A percentile compares a stretch with the other conserved stretches of the same genome.
phyloP scores from a whole-genome alignment of 177 flowering plant species.

The Tripterygium wilfordii region DNA sequence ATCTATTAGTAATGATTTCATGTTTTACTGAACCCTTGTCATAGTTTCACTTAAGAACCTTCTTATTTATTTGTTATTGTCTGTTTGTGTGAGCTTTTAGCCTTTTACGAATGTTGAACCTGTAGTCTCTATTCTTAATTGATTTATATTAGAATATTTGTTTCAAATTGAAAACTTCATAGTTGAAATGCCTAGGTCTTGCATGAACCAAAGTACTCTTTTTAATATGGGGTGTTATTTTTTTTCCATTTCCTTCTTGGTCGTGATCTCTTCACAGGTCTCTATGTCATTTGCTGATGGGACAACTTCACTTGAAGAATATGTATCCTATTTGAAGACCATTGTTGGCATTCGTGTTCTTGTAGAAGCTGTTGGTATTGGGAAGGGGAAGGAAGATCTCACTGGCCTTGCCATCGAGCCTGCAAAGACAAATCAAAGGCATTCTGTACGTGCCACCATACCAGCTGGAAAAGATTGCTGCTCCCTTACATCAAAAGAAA shows the following conservation, averaged over 20 bases:
- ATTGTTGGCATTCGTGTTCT: constrained; percentile 50
- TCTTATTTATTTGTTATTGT: too few species aligned
- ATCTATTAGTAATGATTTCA: too few species aligned
- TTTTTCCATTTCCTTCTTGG: too few species aligned
- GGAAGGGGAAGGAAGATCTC: constrained; percentile 76
- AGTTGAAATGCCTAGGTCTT: neutral
- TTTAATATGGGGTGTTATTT: neutral
- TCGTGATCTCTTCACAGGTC: constrained; percentile 36
- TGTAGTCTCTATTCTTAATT: too few species aligned
- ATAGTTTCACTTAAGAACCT: too few species aligned
- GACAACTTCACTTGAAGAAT: constrained; percentile 49
- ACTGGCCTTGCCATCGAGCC: constrained; percentile 48
- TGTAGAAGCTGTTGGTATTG: constrained; percentile 69
- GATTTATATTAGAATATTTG: too few species aligned
- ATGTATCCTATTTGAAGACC: constrained; percentile 44
- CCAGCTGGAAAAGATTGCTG: constrained; percentile 69
- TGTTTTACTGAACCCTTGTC: too few species aligned
- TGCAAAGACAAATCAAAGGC: constrained; percentile 26
- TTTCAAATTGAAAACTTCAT: neutral
- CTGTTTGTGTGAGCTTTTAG: too few species aligned
- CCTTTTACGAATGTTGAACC: too few species aligned
- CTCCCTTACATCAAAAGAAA: constrained; percentile 36
- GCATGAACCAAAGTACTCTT: neutral
- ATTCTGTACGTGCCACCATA: constrained; percentile 30
- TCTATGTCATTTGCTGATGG: constrained; percentile 60